Conservation (phyloP, 768 basidiomycete genomes). For the Megacollybia marginata region DNA sequence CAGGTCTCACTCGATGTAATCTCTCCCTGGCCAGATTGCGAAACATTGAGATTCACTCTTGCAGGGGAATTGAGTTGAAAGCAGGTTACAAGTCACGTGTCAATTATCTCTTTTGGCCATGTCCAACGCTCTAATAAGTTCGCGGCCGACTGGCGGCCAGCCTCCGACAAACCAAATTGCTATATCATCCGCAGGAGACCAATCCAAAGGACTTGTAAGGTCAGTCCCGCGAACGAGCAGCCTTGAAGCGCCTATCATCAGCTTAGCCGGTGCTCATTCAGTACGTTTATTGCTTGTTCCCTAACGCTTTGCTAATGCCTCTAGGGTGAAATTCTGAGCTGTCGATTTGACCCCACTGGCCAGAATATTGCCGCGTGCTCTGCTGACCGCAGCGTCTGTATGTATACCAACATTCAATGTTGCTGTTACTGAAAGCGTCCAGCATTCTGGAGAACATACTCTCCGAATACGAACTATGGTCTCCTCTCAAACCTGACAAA, state of each 20-base stretch:
- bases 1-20: no score
- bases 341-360: conserved; percentile 91
- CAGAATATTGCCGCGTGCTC: conserved; percentile 92
- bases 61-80: no score
- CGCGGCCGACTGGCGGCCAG: no score
- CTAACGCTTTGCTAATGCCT: not conserved
- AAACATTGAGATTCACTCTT: no score
- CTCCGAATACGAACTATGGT: conserved; percentile 91
- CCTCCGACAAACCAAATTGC: conserved; percentile 58
- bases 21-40: no score
- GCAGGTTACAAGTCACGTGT: no score
- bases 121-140: no score
- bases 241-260: conserved; percentile 90
- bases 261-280: conserved; percentile 79
- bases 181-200: conserved; percentile 68
- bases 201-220: conserved; percentile 73
- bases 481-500: conserved; percentile 79
- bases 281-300: conserved; percentile 33
- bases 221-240: conserved; percentile 89
- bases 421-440: conserved; percentile 2
- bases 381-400: conserved; percentile 84
- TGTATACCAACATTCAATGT: conserved; percentile 23
- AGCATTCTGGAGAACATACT: conserved; percentile 89
- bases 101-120: no score
- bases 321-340: conserved; percentile 82